Evolutionary conservation across 2,329 filamentous ascomycete species (phyloP).

Genomic region (Raffaelea albimanens): DNA sequence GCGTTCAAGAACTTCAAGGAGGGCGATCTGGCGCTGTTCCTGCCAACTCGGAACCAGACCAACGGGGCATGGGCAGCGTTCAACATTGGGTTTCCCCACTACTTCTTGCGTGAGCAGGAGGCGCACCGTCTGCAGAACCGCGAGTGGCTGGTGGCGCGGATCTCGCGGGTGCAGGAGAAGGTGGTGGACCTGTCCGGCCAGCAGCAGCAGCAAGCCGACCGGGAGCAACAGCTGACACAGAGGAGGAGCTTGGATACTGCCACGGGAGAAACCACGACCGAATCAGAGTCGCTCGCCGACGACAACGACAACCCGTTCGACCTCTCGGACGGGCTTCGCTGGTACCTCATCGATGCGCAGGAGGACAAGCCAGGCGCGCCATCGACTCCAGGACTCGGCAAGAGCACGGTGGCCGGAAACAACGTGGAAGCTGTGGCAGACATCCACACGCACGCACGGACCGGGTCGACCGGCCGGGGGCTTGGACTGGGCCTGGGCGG

Average conservation of each 20-base stretch:
- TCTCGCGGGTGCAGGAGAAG: slow-evolving; percentile 81
- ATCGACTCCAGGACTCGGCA: slow-evolving; percentile 83
- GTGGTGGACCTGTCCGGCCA: slow-evolving; percentile 87
- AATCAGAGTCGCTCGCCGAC: slow-evolving; percentile 43
- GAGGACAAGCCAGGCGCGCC: slow-evolving; percentile 91
- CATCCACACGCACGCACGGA: slow-evolving; percentile 41
- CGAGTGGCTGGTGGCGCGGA: slow-evolving; percentile 95
- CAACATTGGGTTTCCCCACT: slow-evolving; percentile 94
- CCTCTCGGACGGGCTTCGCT: slow-evolving; percentile 84
- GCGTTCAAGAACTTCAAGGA: slow-evolving; percentile 94
- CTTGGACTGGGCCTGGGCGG: background rate
- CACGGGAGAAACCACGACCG: slow-evolving; percentile 20
- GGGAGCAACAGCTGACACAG: slow-evolving; percentile 37
- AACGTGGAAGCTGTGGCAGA: slow-evolving; percentile 80
- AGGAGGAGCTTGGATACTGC: slow-evolving; percentile 12
- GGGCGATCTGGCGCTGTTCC: slow-evolving; percentile 85
- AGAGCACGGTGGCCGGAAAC: slow-evolving; percentile 82
- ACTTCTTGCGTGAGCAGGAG: slow-evolving; percentile 91
- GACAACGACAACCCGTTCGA: slow-evolving; percentile 97
- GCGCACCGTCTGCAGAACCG: slow-evolving; percentile 71
- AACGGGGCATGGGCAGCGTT: slow-evolving; percentile 97
- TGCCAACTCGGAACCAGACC: slow-evolving; percentile 89
- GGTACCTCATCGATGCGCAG: slow-evolving; percentile 89
- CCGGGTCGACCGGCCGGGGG: slow-evolving; percentile 13
- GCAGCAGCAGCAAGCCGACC: slow-evolving; percentile 19